phyloP scores from a whole-genome alignment of 352 stramenopile genomes.

The Phytophthora sp. region DNA sequence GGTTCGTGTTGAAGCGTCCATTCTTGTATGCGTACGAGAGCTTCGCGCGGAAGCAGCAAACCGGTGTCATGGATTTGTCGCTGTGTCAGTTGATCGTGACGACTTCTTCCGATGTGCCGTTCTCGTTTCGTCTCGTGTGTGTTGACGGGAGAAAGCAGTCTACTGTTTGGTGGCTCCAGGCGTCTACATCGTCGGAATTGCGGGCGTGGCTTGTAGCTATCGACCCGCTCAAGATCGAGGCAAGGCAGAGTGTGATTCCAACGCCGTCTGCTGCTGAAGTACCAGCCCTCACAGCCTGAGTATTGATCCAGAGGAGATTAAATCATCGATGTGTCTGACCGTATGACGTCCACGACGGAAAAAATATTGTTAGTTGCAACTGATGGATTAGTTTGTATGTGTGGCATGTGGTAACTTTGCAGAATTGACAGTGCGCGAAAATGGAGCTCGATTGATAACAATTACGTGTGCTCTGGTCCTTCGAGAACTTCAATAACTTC shows the following conservation, averaged over 20 bases:
- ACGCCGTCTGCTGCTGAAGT: constrained; percentile 24
- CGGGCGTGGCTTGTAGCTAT: constrained; percentile 74
- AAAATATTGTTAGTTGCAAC: no score
- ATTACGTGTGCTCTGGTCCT: no score
- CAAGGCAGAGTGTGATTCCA: constrained; percentile 27
- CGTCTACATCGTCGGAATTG: constrained; percentile 70
- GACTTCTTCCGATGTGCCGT: constrained; percentile 43
- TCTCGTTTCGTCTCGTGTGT: constrained; percentile 77
- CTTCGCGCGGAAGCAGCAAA: constrained; percentile 68
- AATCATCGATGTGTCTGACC: no score
- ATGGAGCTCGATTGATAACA: no score
- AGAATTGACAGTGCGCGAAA: no score
- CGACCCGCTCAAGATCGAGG: constrained; percentile 71
- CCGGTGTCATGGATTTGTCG: constrained; percentile 77
- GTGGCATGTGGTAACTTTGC: no score
- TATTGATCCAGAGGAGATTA: background rate
- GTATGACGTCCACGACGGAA: background rate
- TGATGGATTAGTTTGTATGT: no score
- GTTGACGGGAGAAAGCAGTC: constrained; percentile 56
- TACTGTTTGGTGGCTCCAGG: constrained; percentile 78
- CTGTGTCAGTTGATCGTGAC: constrained; percentile 63
- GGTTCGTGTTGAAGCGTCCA: constrained; percentile 81
- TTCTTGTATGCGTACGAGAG: constrained; percentile 82
- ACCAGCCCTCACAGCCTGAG: constrained; percentile 41
- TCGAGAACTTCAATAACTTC: no score